Base-by-base conservation (phyloP, 2,329 filamentous ascomycete species). In the Didymella lethalis region DNA sequence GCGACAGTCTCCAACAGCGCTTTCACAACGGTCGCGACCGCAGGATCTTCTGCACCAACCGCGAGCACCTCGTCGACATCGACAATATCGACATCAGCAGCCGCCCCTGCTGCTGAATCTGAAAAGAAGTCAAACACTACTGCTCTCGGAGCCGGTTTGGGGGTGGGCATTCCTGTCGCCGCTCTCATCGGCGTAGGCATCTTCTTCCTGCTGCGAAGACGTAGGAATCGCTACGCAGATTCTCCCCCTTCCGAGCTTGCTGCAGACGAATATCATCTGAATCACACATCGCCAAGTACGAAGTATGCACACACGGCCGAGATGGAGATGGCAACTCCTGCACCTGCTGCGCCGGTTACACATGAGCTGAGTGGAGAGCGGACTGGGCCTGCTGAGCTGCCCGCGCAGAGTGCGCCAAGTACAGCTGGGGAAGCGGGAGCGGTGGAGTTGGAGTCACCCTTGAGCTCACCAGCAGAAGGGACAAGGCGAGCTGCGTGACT, bases 91-190 rank as follows among this genome's bases (percentile, higher is more conserved):
- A 58, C 56, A 31, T 43, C 56, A 16, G 29, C 47, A n/a, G 18
- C 34, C 20, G 2, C 26, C 1, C 25, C 43, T 38, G 25, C 45
- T 11, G 36, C 38, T 28, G 40, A 46, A 32, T 29, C 44, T 16
- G 23, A 43, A 25, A 51, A 51, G 4, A 51, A 51, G n/a, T 25
- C 57, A 16, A 61, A 61, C 25, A 55, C 54, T 12, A 57, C 54
- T 18, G 59, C 59, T 41, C 54, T 61, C 2, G 59, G 54, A n/a
- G 50, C 50, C 23, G 59, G 59, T 8, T 47, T 61, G 2, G 59
- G 59, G 12, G 54, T 61, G 6, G 59, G 59, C 29, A 58, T 61
- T 16, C 54, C 54, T 20, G 47, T 48, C 25, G 45, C 54, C 5
- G 59, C 59, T 8, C 49, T 54, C 40, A 20, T 61, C 26, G 46